Conservation (phyloP, 345 rosid genomes). For the Toxicodendron radicans region DNA sequence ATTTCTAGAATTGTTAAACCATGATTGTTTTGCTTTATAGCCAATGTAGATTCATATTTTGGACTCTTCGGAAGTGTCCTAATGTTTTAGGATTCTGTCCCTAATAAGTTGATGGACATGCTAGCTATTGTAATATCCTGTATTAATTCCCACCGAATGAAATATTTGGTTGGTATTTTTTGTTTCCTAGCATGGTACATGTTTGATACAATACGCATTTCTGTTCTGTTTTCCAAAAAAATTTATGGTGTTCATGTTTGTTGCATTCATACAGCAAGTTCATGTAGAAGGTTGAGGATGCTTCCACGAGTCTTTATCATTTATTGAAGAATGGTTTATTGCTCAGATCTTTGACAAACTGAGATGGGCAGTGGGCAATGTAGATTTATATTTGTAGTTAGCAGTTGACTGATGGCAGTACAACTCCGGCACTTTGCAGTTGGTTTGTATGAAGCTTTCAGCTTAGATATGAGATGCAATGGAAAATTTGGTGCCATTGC, state of each 20-base stretch:
- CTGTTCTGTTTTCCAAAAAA: background rate
- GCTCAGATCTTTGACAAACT: background rate
- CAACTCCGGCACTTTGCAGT: background rate
- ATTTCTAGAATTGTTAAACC: background rate
- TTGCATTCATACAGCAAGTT: background rate
- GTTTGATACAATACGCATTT: background rate
- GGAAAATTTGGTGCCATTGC: background rate
- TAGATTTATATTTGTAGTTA: background rate
- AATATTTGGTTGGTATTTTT: background rate
- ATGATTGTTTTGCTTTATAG: background rate
- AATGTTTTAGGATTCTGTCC: background rate
- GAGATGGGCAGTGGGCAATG: background rate
- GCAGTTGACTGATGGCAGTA: background rate
- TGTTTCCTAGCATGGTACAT: background rate
- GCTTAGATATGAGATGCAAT: background rate
- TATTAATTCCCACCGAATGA: background rate
- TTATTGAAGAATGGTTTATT: slow-evolving; percentile 1
- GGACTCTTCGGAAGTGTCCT: background rate
- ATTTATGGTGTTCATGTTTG: background rate
- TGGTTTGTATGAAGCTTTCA: background rate
- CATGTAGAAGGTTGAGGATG: background rate
- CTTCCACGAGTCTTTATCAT: background rate
- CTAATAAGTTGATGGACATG: background rate
- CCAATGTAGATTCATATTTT: background rate
- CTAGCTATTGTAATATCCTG: background rate